Base-by-base conservation (phyloP, 371 early-diverging fungal genomes). In the Actinomucor elegans region DNA sequence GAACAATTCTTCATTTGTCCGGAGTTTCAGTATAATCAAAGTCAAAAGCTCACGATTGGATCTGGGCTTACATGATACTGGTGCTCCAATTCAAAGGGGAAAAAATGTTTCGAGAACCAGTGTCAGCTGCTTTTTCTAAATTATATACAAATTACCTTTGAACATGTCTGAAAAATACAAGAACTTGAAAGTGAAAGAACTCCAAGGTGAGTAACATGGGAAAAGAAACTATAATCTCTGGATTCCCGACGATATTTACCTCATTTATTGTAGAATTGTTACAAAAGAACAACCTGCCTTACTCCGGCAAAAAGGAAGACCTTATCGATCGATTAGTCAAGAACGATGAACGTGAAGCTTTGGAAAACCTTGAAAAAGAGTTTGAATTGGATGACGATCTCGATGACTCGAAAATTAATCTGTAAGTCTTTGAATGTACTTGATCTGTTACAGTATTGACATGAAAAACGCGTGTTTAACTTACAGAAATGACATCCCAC, bases 291-390 rank as follows among this genome's bases (percentile, higher is more conserved):
- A 78, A 77, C 9, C 61, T 87, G 20, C 75, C 85, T 10, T 68
- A 64, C 36, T 64, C 77, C 28, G 87, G 87, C 46, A 87, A 84
- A 62, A 87, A 87, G 48, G 87, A 87, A 33, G 87, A 87, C 14
- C 64, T 87, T 43, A 77, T 87, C 36, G 77, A 73, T 33, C 72
- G 87, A 41, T 64, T 87, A 6, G 63, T 85, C 21, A 78, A 81
- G 44, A 66, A 79, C 44, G 83, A 83, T 61, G 77, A 81, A 47
- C 61, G 69, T 1, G 51, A 77, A 48, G 79, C 75, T 54, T 50
- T 75, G 1, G 76, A 72, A 21, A 65, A 65, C 17, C 55, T 79
- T 12, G 85, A 75, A 33, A 75, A 67, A 43, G 75, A 75, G 23
- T 61, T 75, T 42, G 73, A 64, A 31, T 58, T 61, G 21, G 48